These are phyloP conservation scores for Phytophthora pini DNA, from an alignment of 352 stramenopile species.

Conservation along the genomic window DNA sequence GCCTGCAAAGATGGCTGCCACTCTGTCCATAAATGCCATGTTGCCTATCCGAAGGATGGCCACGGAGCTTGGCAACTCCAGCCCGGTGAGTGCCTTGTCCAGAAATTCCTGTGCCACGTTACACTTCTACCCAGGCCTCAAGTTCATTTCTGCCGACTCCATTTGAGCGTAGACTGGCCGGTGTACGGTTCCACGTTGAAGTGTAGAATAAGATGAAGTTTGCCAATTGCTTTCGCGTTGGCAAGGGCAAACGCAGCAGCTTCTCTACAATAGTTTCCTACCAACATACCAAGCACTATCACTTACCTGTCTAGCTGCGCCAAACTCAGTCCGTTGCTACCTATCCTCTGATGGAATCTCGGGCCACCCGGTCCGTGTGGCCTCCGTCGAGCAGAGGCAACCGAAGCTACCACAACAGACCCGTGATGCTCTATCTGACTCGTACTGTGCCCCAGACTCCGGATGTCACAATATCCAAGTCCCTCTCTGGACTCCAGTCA, in stretches of 20 bases:
- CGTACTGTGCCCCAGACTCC: conserved; percentile 12
- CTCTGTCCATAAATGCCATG: neutral
- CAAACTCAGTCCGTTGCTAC: neutral
- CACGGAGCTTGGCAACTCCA: conserved; percentile 9
- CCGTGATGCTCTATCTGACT: conserved; percentile 24
- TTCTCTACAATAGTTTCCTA: too few species aligned
- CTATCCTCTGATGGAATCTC: conserved; percentile 9
- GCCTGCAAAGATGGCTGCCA: neutral
- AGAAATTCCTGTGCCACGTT: conserved; percentile 12
- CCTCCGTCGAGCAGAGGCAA: neutral
- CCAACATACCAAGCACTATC: too few species aligned
- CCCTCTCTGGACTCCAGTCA: neutral
- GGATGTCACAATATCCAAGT: conserved; percentile 24
- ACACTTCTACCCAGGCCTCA: conserved; percentile 7
- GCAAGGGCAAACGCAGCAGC: neutral
- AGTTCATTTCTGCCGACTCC: conserved; percentile 9
- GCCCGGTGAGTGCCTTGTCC: neutral
- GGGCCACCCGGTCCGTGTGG: conserved; percentile 25
- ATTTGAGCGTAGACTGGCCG: conserved; percentile 2
- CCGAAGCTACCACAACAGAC: conserved; percentile 9
- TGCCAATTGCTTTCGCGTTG: conserved; percentile 1
- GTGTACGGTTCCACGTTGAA: conserved; percentile 21
- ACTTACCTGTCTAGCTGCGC: too few species aligned
- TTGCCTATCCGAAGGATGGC: conserved; percentile 1
- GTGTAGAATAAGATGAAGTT: conserved; percentile 15